Evolutionary conservation across 441 rosid genomes (phyloP), one percentile per base, ranked within the genome.

Genomic region (Gossypium trilobum): DNA sequence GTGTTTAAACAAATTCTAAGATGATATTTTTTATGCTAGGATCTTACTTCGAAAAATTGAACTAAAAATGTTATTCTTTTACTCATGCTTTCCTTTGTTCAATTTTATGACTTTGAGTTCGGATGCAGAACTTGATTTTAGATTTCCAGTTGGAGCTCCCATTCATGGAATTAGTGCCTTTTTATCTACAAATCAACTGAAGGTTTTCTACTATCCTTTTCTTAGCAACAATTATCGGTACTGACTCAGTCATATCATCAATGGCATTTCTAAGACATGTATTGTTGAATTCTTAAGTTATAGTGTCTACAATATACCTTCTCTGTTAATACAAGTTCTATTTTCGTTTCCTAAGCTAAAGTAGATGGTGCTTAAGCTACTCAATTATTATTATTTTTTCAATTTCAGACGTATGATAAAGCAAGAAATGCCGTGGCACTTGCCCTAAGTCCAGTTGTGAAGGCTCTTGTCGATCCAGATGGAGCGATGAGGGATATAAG

Each of bases 361-460:
- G 13, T 42, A 55, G n/a, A 19, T 57, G 19, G 13, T 52, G 17
- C 61, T 27, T 10, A 46, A 66, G 65, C 27, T 71, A 42, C 23
- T 57, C 44, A 56, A n/a, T 22, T 16, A 16, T 22, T 50, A 70
- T 9, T 33, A 0, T 60, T 67, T 55, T 70, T 50, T 73, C 65
- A 39, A 44, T 1, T 79, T 76, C 89, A 92, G 99, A 78, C 93
- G 13, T 91, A 88, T 80, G 98, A 95, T 79, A 92, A 92, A 87
- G 91, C 92, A 73, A 95, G 97, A 83, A 95, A 95, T 79, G 91
- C 95, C 8, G 7, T 95, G 59, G 99, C 99, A 60, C 96, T 95
- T 81, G 97, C 98, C 55, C 73, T 95, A 71, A 95, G 99, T 78
- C 97, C 99, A 29, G 96, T 95, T 2, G 97, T 92, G 61, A 92